phyloP scores from a whole-genome alignment of 768 basidiomycete species.

The Mrakia frigida region DNA sequence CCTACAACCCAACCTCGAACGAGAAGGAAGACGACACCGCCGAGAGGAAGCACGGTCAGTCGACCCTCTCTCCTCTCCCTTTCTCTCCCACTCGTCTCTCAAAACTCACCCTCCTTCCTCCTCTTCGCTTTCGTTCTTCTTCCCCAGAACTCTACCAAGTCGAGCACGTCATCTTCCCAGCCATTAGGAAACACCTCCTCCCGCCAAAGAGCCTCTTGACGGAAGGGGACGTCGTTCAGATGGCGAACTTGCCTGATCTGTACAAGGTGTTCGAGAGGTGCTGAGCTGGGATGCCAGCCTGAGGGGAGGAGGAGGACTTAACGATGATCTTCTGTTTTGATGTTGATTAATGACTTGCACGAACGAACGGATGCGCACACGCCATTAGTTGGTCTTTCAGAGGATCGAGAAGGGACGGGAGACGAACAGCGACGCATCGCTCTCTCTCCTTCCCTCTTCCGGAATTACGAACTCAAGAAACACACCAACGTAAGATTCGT shows the following conservation, averaged over 20 bases:
- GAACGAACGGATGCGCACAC: too few species aligned
- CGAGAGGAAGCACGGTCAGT: slow-evolving; percentile 28
- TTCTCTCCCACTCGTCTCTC: neutral
- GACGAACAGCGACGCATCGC: too few species aligned
- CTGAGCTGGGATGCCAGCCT: slow-evolving; percentile 14
- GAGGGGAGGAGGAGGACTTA: neutral
- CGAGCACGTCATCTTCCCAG: slow-evolving; percentile 83
- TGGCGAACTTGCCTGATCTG: slow-evolving; percentile 82
- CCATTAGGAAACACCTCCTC: slow-evolving; percentile 67
- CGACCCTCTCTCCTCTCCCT: neutral
- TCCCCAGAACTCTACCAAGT: slow-evolving; percentile 64
- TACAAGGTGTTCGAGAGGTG: slow-evolving; percentile 80
- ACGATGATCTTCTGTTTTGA: too few species aligned
- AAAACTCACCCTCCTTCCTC: neutral
- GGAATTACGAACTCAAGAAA: too few species aligned
- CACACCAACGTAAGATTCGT: too few species aligned
- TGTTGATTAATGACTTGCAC: too few species aligned
- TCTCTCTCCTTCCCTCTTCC: too few species aligned
- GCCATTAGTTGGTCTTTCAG: too few species aligned
- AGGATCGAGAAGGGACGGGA: too few species aligned
- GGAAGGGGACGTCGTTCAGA: slow-evolving; percentile 68
- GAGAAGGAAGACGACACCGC: slow-evolving; percentile 48
- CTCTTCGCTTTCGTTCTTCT: neutral
- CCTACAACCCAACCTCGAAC: slow-evolving; percentile 23
- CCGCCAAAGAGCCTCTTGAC: slow-evolving; percentile 63